Conservation (phyloP, 305 asterid species). For the Fraxinus velutina region DNA sequence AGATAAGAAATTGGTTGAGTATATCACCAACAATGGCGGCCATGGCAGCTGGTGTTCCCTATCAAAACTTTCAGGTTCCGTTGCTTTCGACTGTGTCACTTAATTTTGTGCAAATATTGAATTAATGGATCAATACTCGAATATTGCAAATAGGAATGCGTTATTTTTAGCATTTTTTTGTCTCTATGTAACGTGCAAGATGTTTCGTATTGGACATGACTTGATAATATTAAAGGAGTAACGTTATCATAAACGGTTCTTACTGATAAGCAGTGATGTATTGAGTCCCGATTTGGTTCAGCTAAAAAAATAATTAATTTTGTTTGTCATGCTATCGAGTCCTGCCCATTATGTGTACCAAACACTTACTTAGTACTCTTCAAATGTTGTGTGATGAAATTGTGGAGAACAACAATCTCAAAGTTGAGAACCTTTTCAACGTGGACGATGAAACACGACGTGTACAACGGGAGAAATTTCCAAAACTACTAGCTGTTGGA, state of each 20-base stretch:
- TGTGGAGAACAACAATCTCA: neutral
- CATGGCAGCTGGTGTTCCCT: constrained; percentile 90
- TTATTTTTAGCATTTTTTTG: neutral
- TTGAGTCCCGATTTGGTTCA: neutral
- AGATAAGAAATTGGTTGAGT: constrained; percentile 69
- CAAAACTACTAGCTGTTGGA: neutral
- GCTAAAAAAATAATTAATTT: too few species aligned
- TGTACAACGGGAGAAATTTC: neutral
- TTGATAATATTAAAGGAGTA: neutral
- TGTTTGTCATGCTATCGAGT: neutral
- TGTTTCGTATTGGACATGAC: neutral
- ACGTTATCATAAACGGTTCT: too few species aligned
- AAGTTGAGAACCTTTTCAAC: neutral
- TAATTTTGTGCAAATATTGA: neutral
- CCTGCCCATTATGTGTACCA: neutral
- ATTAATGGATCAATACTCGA: neutral
- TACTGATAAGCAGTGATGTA: neutral
- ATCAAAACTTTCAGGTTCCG: constrained; percentile 71
- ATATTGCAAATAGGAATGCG: neutral
- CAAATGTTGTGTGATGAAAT: neutral
- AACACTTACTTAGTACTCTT: neutral
- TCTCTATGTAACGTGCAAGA: neutral
- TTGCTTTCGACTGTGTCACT: neutral
- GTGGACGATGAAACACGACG: neutral
- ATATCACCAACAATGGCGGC: constrained; percentile 57